Evolutionary conservation across 148 eudicot genomes (phyloP).

Genomic region (Cornus kousa): DNA sequence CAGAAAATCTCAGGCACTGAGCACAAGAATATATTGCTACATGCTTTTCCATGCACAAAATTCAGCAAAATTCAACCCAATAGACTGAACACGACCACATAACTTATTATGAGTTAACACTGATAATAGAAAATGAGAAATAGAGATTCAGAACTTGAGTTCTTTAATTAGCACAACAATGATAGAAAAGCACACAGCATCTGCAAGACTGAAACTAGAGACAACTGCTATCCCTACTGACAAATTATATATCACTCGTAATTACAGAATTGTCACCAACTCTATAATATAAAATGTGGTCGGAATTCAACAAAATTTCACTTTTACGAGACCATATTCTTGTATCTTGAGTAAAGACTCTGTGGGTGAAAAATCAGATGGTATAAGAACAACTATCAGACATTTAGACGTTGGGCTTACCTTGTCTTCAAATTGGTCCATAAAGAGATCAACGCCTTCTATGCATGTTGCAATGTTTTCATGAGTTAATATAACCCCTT

Average conservation of each 20-base stretch:
- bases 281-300: background rate
- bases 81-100: background rate
- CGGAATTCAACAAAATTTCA: background rate
- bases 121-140: background rate
- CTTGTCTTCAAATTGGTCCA: conserved; percentile 95
- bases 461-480: conserved; percentile 56
- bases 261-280: background rate
- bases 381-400: conserved; percentile 5
- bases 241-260: background rate
- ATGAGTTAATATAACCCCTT: conserved; percentile 92
- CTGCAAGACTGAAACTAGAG: background rate
- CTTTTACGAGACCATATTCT: background rate
- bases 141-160: background rate
- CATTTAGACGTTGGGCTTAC: conserved; percentile 22
- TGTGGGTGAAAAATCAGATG: background rate
- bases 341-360: background rate
- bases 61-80: background rate
- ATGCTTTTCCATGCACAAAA: background rate
- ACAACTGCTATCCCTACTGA: background rate
- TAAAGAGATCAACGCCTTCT: conserved; percentile 71
- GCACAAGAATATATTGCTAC: background rate
- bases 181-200: background rate
- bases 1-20: background rate
- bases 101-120: background rate
- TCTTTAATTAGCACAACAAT: background rate